phyloP scores from a whole-genome alignment of 768 basidiomycete genomes.

The Collybiopsis confluens region DNA sequence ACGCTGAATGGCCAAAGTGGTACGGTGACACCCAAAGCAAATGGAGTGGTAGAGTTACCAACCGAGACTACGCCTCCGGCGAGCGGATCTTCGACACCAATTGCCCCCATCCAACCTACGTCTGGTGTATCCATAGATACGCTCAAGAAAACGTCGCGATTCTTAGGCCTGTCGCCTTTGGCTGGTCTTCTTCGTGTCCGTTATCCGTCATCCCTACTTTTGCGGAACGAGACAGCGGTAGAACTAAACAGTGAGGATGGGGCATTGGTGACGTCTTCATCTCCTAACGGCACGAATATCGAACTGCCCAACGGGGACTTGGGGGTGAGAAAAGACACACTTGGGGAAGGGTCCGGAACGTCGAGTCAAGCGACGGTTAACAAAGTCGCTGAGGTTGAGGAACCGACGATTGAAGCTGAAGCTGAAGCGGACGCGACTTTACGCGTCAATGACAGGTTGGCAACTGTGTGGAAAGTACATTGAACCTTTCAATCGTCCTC shows the following conservation, averaged over 20 bases:
- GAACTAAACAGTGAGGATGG: conserved; percentile 11
- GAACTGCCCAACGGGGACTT: background rate
- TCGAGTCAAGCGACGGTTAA: background rate
- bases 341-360: background rate
- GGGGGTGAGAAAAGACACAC: conserved; percentile 4
- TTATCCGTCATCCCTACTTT: conserved; percentile 40
- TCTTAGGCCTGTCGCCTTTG: conserved; percentile 60
- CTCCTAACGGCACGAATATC: conserved; percentile 13
- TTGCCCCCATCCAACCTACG: conserved; percentile 10
- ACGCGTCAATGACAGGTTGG: background rate
- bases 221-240: conserved; percentile 17
- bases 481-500: too few species aligned
- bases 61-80: conserved; percentile 39
- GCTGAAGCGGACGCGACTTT: background rate
- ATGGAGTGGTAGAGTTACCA: conserved; percentile 18
- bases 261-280: conserved; percentile 6
- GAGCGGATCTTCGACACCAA: conserved; percentile 61
- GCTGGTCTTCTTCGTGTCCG: conserved; percentile 61
- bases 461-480: conserved; percentile 2
- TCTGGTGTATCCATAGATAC: conserved; percentile 30
- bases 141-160: conserved; percentile 37
- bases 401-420: background rate
- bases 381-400: background rate
- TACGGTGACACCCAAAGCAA: conserved; percentile 34
- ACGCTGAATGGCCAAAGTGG: conserved; percentile 8